Evolutionary conservation across 805 yeast genomes (phyloP), one percentile per base, ranked within the genome.

Genomic region (Candida broadrunensis): DNA sequence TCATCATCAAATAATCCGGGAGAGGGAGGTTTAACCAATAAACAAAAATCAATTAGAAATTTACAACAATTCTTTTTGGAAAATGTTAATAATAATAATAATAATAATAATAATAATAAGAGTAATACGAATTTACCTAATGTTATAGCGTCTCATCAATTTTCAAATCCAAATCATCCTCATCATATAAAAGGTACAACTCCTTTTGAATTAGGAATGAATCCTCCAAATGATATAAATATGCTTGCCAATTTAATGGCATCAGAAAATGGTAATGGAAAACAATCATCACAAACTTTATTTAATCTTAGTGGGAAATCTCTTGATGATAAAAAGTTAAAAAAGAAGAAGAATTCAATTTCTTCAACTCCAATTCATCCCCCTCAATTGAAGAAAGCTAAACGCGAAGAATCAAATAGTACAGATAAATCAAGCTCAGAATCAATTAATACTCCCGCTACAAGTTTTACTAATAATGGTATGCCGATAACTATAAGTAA

Each of bases 171-270:
- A 2, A 57, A 52, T 33, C 70, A 65, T 35, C 71, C 71, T 5
- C 70, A 65, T 45, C 67, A 65, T 40, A 52, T 65, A n/a, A 60
- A 61, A 35, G 71, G 70, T 1, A 60, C 65, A n/a, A 64, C 70
- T 3, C 71, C 71, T n/a, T 43, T 64, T 33, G 70, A 59, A 19
- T 58, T 58, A 36, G 61, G 56, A 5, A 36, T 59, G 27, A 45
- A 48, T 16, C 53, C 61, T 7, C 56, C 60, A 16, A 48, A 51
- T 37, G 57, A 49, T 38, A 35, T 46, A 5, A 41, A 36, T 29
- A 43, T 43, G 41, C 33, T 46, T 23, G 12, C 29, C 14, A 25
- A 25, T 25, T 9, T 25, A n/a, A 13, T 25, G 5, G 24, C 6
- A 7, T 9, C 11, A 13, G 14, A 25, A 13, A 7, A 25, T 9